Percentiles rank a stretch among this genome's conserved stretches.
Evolutionary conservation across 2,329 filamentous ascomycete species (phyloP).

Genomic region (Alternaria sp.): DNA sequence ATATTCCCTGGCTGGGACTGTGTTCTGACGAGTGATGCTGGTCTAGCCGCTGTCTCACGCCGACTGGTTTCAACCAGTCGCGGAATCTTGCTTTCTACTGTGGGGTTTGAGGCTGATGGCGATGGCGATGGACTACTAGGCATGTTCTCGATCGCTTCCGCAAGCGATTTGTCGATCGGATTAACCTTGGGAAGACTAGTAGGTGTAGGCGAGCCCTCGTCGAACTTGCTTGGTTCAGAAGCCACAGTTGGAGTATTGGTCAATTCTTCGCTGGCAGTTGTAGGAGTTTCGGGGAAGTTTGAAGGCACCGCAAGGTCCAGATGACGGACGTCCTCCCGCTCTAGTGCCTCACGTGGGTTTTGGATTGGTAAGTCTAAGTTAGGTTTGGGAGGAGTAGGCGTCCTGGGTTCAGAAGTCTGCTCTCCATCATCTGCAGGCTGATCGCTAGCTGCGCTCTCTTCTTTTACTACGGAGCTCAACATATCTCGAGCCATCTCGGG

Average conservation of each 20-base stretch:
- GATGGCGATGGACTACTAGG: constrained; percentile 38
- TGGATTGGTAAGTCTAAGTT: constrained; percentile 37
- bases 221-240: constrained; percentile 29
- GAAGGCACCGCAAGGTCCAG: constrained; percentile 67
- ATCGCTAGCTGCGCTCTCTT: constrained; percentile 58
- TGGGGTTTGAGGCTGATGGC: constrained; percentile 23
- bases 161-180: constrained; percentile 46
- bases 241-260: constrained; percentile 41
- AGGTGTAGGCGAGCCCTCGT: constrained; percentile 44
- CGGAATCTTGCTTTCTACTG: constrained; percentile 51
- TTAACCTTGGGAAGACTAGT: constrained; percentile 43
- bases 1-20: constrained; percentile 50
- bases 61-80: constrained; percentile 48
- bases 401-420: constrained; percentile 15
- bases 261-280: constrained; percentile 32
- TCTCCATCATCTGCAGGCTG: constrained; percentile 17
- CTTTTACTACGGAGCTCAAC: constrained; percentile 70
- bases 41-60: constrained; percentile 42
- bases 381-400: constrained; percentile 21
- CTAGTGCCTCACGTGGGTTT: constrained; percentile 47
- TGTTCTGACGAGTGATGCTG: constrained; percentile 40
- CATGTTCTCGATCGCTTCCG: constrained; percentile 49
- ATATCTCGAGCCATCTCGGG: constrained; percentile 71
- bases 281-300: constrained; percentile 43
- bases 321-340: constrained; percentile 66